These are phyloP conservation scores for Claviceps paspali DNA, from an alignment of 2,329 filamentous ascomycete genomes.

Conservation along the genomic window DNA sequence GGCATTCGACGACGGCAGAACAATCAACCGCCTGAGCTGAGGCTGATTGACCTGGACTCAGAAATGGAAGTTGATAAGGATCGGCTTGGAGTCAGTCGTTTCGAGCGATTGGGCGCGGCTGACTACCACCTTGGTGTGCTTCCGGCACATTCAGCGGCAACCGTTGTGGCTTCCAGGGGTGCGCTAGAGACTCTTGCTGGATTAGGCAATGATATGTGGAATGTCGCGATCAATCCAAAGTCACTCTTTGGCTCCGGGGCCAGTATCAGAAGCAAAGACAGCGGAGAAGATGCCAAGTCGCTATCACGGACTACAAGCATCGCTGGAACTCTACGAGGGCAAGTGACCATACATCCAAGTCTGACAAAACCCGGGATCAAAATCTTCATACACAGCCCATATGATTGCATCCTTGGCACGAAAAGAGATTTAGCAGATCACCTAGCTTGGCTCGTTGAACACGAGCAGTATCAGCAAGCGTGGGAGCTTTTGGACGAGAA, in stretches of 20 bases:
- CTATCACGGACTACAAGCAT: constrained; percentile 27
- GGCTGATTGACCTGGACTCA: constrained; percentile 76
- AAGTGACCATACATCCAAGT: constrained; percentile 33
- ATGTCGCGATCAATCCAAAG: constrained; percentile 75
- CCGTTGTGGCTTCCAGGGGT: constrained; percentile 48
- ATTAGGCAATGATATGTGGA: constrained; percentile 67
- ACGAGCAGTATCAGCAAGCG: constrained; percentile 64
- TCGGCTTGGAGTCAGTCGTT: constrained; percentile 70
- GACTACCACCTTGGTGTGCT: constrained; percentile 86
- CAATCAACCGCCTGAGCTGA: constrained; percentile 72
- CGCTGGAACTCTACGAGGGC: constrained; percentile 14
- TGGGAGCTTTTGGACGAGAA: constrained; percentile 85
- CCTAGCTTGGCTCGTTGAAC: constrained; percentile 70
- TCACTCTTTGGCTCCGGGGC: constrained; percentile 76
- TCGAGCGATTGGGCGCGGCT: constrained; percentile 67
- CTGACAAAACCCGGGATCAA: constrained; percentile 45
- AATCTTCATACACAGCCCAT: constrained; percentile 91
- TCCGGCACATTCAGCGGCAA: constrained; percentile 54
- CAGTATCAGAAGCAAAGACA: constrained; percentile 51
- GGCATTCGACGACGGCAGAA: constrained; percentile 59
- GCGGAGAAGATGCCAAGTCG: constrained; percentile 40
- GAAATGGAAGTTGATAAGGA: constrained; percentile 83
- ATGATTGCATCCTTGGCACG: constrained; percentile 86
- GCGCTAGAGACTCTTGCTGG: constrained; percentile 63
- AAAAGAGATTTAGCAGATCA: constrained; percentile 79